Evolutionary conservation across 1,284 basidiomycete genomes (phyloP).

Genomic region (Cryptococcus hybrid): DNA sequence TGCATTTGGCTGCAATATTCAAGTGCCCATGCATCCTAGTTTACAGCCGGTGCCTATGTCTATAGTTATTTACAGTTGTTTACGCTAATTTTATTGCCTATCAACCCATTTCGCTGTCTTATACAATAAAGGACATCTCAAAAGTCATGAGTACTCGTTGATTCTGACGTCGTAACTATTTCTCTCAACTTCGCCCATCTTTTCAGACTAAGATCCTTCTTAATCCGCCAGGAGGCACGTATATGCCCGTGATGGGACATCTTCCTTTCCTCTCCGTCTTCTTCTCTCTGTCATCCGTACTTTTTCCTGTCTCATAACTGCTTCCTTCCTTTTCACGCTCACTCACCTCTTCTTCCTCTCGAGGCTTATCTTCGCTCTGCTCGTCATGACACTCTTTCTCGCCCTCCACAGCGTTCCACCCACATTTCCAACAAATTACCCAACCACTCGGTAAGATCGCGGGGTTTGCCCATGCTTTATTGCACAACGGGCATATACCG

Average conservation of each 20-base stretch:
- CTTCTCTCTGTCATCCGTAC: slow-evolving; percentile 5
- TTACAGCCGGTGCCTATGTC: too few relatives aligned
- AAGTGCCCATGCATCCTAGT: too few relatives aligned
- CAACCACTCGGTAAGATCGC: slow-evolving; percentile 90
- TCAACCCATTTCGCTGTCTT: too few relatives aligned
- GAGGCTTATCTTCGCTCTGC: neutral
- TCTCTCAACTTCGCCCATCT: too few relatives aligned
- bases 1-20: too few relatives aligned
- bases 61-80: too few relatives aligned
- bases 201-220: slow-evolving; percentile 73
- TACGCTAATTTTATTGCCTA: too few relatives aligned
- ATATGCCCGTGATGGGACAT: slow-evolving; percentile 84
- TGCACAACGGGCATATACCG: slow-evolving; percentile 82
- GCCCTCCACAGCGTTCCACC: slow-evolving; percentile 77
- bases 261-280: slow-evolving; percentile 54
- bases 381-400: slow-evolving; percentile 35
- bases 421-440: slow-evolving; percentile 94
- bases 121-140: too few relatives aligned
- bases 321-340: neutral
- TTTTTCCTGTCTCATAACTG: neutral
- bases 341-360: neutral
- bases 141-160: too few relatives aligned
- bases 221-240: slow-evolving; percentile 72
- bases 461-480: slow-evolving; percentile 73
- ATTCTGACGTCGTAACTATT: too few relatives aligned